Conservation (phyloP, 2,329 filamentous ascomycete genomes). For the Sporothrix inflata region DNA sequence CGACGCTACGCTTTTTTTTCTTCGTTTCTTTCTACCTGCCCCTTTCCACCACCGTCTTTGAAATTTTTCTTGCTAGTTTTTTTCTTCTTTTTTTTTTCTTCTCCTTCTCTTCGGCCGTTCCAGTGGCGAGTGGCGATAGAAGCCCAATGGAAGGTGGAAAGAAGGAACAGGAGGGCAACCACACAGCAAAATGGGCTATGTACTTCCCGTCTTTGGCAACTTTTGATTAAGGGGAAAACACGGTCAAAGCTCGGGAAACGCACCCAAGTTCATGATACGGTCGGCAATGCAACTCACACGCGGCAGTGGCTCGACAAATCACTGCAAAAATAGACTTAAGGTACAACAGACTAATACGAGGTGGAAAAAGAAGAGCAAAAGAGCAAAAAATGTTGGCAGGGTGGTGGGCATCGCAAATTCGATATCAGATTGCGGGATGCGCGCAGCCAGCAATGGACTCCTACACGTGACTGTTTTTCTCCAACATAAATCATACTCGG, state of each 20-base stretch:
- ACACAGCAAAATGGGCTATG: background rate
- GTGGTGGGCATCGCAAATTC: background rate
- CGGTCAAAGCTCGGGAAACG: background rate
- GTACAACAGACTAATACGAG: background rate
- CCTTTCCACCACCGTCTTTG: slow-evolving; percentile 22
- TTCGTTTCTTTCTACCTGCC: background rate
- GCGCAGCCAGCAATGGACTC: background rate
- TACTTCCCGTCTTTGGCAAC: too few species aligned
- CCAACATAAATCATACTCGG: background rate
- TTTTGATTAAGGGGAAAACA: background rate
- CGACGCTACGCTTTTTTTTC: slow-evolving; percentile 7
- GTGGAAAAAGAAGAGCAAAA: background rate
- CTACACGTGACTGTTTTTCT: background rate
- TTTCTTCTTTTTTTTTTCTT: background rate
- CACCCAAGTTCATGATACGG: background rate
- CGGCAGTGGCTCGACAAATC: background rate
- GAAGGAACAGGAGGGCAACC: background rate
- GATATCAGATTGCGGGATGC: background rate
- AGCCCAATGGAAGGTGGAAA: slow-evolving; percentile 24
- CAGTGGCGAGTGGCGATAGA: slow-evolving; percentile 27
- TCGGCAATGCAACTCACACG: background rate
- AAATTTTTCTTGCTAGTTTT: background rate
- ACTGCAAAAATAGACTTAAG: background rate
- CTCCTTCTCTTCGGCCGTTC: background rate
- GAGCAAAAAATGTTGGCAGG: background rate